phyloP scores from a whole-genome alignment of 768 basidiomycete species.

The Sistotremastrum niveocremeum region DNA sequence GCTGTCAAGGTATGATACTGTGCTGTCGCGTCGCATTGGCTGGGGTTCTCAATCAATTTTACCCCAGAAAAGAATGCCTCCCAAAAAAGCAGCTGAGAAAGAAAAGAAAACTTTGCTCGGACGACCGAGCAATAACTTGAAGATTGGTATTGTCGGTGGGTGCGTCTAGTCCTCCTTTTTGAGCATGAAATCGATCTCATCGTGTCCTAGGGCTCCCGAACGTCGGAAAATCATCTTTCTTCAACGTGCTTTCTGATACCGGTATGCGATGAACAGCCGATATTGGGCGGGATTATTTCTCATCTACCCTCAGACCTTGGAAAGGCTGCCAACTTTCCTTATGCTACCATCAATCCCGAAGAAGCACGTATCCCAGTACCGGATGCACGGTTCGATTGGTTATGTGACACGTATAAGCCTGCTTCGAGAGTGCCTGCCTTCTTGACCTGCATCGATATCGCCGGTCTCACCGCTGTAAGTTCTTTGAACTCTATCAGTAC shows the following conservation, averaged over 20 bases:
- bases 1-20: too few relatives aligned
- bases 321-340: conserved; percentile 96
- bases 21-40: too few relatives aligned
- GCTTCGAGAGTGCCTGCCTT: conserved; percentile 79
- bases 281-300: neutral
- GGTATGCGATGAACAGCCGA: conserved; percentile 30
- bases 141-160: conserved; percentile 95
- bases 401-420: conserved; percentile 84
- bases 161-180: neutral
- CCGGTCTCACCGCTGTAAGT: conserved; percentile 84
- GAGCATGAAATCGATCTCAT: conserved; percentile 7
- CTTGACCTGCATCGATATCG: conserved; percentile 97
- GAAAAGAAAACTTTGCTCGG: conserved; percentile 87
- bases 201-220: conserved; percentile 67
- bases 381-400: conserved; percentile 89
- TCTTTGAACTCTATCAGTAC: neutral
- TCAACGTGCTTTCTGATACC: conserved; percentile 89
- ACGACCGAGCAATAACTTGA: conserved; percentile 89
- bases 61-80: conserved; percentile 64
- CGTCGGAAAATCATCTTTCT: conserved; percentile 98
- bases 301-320: conserved; percentile 50
- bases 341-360: conserved; percentile 66
- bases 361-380: conserved; percentile 95
- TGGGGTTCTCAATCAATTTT: too few relatives aligned
- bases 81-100: conserved; percentile 62